These are phyloP conservation scores for Cordyceps javanica DNA, from an alignment of 2,329 filamentous ascomycete genomes.

Conservation along the genomic window DNA sequence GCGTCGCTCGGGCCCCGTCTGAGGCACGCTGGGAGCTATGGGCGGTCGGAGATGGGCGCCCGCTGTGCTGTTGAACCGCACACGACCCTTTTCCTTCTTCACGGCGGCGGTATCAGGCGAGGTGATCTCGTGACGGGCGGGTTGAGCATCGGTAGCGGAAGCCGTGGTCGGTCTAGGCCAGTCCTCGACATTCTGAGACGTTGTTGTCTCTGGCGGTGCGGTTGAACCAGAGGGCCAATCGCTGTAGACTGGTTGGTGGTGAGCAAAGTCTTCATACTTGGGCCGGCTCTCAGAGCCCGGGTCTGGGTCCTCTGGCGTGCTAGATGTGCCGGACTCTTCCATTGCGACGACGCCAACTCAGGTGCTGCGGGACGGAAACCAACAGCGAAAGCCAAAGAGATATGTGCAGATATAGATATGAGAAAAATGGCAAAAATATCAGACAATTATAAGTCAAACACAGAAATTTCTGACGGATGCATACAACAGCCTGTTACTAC, in stretches of 20 bases:
- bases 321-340: conserved; percentile 7
- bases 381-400: background rate
- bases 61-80: conserved; percentile 43
- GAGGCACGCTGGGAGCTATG: conserved; percentile 14
- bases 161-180: conserved; percentile 9
- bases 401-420: background rate
- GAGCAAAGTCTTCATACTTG: conserved; percentile 13
- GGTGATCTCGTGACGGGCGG: background rate
- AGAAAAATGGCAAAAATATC: background rate
- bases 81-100: conserved; percentile 41
- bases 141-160: background rate
- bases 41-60: conserved; percentile 24
- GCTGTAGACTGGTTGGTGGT: conserved; percentile 8
- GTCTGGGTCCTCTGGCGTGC: conserved; percentile 10
- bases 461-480: background rate
- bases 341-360: background rate
- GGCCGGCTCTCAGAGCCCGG: conserved; percentile 9
- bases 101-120: conserved; percentile 14
- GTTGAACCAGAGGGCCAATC: conserved; percentile 8
- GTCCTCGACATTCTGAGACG: conserved; percentile 6
- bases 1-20: conserved; percentile 16
- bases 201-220: background rate
- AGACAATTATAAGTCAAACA: background rate
- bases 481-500: background rate
- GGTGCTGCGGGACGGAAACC: background rate